Conservation (phyloP, 495 filamentous ascomycete species). For the Collariella sp. region DNA sequence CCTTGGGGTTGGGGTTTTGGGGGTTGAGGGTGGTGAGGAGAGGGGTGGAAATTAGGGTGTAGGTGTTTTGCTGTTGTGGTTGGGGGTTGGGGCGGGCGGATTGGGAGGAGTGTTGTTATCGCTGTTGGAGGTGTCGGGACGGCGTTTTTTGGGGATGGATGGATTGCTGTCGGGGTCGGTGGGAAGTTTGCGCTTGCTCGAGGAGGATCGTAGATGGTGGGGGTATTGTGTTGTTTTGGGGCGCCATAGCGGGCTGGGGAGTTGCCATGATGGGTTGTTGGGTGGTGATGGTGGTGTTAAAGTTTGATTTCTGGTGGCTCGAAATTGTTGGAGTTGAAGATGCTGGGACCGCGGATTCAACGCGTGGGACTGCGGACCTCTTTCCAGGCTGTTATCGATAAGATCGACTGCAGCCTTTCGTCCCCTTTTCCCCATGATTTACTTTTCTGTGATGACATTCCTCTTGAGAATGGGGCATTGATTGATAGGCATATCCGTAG, state of each 20-base stretch:
- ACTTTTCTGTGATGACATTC: no score
- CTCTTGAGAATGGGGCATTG: no score
- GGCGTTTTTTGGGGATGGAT: slow-evolving; percentile 14
- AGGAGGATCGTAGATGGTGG: neutral
- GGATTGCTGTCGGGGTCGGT: slow-evolving; percentile 5
- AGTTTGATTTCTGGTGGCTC: neutral
- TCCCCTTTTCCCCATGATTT: no score
- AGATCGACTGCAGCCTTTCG: no score
- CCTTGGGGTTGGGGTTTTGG: no score
- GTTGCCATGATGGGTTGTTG: neutral
- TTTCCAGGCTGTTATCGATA: neutral
- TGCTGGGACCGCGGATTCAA: neutral
- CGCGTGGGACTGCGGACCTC: neutral
- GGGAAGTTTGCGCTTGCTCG: slow-evolving; percentile 18
- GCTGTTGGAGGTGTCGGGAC: neutral
- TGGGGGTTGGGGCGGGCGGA: neutral
- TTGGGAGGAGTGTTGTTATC: neutral
- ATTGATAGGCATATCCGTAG: no score
- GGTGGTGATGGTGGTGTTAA: neutral
- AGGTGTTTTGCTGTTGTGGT: slow-evolving; percentile 8
- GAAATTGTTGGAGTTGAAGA: neutral
- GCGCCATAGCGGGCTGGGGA: neutral
- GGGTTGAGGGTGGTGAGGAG: slow-evolving; percentile 20
- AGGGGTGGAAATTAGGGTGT: slow-evolving; percentile 19
- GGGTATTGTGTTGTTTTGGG: neutral